These are phyloP conservation scores for Erodium trifolium DNA, from an alignment of 441 rosid species.

Conservation along the genomic window DNA sequence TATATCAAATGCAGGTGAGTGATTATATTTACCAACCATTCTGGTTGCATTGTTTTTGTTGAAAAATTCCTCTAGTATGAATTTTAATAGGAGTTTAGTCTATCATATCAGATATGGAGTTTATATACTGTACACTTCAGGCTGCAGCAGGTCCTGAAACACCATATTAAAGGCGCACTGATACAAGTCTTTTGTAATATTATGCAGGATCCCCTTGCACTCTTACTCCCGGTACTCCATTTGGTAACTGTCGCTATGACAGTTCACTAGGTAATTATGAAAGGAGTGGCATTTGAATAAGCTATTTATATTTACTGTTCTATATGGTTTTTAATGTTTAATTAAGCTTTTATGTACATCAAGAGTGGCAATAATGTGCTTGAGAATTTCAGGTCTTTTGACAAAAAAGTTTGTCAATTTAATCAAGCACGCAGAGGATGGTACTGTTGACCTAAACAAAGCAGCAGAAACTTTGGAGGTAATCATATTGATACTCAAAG, in stretches of 20 bases:
- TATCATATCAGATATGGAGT: neutral
- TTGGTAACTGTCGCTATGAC: slow-evolving; percentile 83
- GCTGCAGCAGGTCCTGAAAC: slow-evolving; percentile 12
- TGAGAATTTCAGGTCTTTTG: slow-evolving; percentile 54
- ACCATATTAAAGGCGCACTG: slow-evolving; percentile 12
- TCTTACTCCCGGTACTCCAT: slow-evolving; percentile 36
- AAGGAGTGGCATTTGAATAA: neutral
- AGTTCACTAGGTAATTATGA: slow-evolving; percentile 67
- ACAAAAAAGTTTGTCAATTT: slow-evolving; percentile 60
- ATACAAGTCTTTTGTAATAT: slow-evolving; percentile 15
- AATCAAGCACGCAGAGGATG: slow-evolving; percentile 48
- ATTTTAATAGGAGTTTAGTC: neutral
- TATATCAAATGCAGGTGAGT: slow-evolving; percentile 51
- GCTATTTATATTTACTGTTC: slow-evolving; percentile 3
- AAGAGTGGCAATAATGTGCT: slow-evolving; percentile 19
- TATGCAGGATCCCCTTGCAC: slow-evolving; percentile 58
- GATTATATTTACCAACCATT: slow-evolving; percentile 5
- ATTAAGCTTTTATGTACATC: neutral
- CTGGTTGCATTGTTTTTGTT: neutral
- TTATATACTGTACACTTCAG: slow-evolving; percentile 5
- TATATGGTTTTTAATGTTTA: no score
- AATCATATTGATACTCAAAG: slow-evolving; percentile 15
- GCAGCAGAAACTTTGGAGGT: slow-evolving; percentile 91
- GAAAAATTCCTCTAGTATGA: neutral
- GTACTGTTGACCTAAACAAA: slow-evolving; percentile 71